A percentile compares a stretch with the other conserved stretches of the same genome.
These are phyloP conservation scores for Lipomyces lipofer DNA, from an alignment of 805 yeast genomes.

Conservation along the genomic window DNA sequence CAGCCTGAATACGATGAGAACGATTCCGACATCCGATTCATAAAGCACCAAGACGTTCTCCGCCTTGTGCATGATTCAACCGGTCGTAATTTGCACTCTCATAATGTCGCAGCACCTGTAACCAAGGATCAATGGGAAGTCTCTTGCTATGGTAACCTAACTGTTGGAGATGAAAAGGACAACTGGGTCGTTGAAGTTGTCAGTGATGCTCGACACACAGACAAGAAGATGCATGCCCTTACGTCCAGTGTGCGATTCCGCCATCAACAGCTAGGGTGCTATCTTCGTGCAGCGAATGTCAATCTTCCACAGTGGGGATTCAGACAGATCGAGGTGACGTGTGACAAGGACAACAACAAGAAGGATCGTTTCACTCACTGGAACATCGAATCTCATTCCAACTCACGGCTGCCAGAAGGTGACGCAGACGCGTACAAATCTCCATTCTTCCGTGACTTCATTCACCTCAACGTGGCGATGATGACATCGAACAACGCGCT, in stretches of 20 bases:
- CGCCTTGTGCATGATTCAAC: slow-evolving; percentile 72
- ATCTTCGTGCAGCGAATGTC: slow-evolving; percentile 79
- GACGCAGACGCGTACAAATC: slow-evolving; percentile 49
- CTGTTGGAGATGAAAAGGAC: slow-evolving; percentile 75
- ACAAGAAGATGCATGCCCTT: slow-evolving; percentile 69
- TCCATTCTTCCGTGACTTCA: slow-evolving; percentile 65
- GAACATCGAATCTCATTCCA: slow-evolving; percentile 73
- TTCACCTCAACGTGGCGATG: slow-evolving; percentile 75
- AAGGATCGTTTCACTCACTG: slow-evolving; percentile 73
- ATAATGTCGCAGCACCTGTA: slow-evolving; percentile 73
- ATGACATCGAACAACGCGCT: slow-evolving; percentile 82
- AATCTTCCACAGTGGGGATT: slow-evolving; percentile 96
- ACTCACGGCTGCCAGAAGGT: slow-evolving; percentile 48
- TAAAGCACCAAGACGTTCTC: slow-evolving; percentile 64
- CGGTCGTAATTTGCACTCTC: slow-evolving; percentile 79
- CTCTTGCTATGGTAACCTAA: slow-evolving; percentile 76
- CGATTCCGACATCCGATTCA: slow-evolving; percentile 35
- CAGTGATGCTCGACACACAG: slow-evolving; percentile 53
- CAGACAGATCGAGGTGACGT: slow-evolving; percentile 93
- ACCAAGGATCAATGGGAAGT: slow-evolving; percentile 73
- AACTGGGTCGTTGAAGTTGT: slow-evolving; percentile 89
- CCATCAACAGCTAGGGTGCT: slow-evolving; percentile 71
- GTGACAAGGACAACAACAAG: slow-evolving; percentile 50
- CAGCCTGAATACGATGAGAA: slow-evolving; percentile 38
- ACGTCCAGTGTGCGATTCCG: slow-evolving; percentile 79